Evolutionary conservation across 1,284 basidiomycete species (phyloP).

Genomic region (Ganoderma lingzhi): DNA sequence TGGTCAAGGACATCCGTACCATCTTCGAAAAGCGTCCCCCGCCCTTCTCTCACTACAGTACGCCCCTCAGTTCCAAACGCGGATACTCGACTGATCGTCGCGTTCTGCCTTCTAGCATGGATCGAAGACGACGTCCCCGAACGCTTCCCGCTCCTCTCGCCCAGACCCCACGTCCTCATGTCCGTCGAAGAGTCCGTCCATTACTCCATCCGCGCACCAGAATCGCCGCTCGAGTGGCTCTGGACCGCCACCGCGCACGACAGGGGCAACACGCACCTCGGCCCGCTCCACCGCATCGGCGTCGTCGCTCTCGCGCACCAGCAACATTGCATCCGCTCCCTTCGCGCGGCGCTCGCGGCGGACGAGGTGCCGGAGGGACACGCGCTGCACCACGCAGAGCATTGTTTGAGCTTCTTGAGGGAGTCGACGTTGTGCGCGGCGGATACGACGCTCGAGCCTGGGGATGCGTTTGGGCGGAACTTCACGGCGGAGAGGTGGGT

Average conservation of each 20-base stretch:
- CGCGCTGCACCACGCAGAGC: slow-evolving; percentile 24
- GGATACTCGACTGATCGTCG: background rate
- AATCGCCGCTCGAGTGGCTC: slow-evolving; percentile 39
- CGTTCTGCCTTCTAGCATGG: slow-evolving; percentile 14
- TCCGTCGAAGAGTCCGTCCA: slow-evolving; percentile 31
- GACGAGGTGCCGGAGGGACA: slow-evolving; percentile 13
- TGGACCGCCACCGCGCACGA: slow-evolving; percentile 38
- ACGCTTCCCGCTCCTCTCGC: slow-evolving; percentile 11
- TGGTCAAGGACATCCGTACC: background rate
- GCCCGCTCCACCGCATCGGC: slow-evolving; percentile 41
- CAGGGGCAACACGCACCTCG: slow-evolving; percentile 43
- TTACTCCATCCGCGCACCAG: slow-evolving; percentile 33
- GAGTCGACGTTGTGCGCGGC: slow-evolving; percentile 47
- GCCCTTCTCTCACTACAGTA: slow-evolving; percentile 21
- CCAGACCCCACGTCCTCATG: slow-evolving; percentile 19
- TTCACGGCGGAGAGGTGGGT: slow-evolving; percentile 20
- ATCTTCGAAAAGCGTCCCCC: slow-evolving; percentile 12
- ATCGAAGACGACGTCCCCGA: slow-evolving; percentile 28
- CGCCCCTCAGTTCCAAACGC: background rate
- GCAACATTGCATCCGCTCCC: slow-evolving; percentile 46
- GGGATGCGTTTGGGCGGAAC: slow-evolving; percentile 31
- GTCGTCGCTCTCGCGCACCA: slow-evolving; percentile 48
- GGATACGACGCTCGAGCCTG: slow-evolving; percentile 47
- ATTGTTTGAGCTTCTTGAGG: slow-evolving; percentile 33
- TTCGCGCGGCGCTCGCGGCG: slow-evolving; percentile 24